These are phyloP conservation scores for Hawksworthiomyces lignivorus DNA, from an alignment of 2,329 filamentous ascomycete genomes.

Conservation along the genomic window DNA sequence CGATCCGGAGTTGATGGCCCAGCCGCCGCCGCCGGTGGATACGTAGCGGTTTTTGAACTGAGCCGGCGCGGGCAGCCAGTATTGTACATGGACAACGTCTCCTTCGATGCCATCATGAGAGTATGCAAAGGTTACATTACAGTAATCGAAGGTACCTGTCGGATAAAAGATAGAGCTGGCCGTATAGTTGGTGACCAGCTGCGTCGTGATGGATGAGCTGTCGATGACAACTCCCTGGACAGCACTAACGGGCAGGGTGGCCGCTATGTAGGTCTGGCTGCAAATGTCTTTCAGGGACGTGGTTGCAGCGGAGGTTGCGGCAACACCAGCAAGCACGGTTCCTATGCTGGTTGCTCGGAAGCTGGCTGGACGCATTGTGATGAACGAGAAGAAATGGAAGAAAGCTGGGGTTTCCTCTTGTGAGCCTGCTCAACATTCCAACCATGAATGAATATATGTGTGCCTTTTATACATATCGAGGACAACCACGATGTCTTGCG, in stretches of 20 bases:
- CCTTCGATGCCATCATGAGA: constrained; percentile 24
- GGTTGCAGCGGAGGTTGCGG: too few species aligned
- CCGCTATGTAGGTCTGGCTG: neutral
- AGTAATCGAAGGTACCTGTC: constrained; percentile 26
- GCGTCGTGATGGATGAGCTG: neutral
- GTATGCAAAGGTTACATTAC: constrained; percentile 30
- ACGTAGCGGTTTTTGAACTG: constrained; percentile 38
- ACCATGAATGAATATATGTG: too few species aligned
- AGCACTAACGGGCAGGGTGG: neutral
- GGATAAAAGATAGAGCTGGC: neutral
- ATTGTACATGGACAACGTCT: constrained; percentile 24
- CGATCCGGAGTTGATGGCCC: constrained; percentile 16
- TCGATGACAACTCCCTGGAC: constrained; percentile 1
- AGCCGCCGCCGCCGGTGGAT: constrained; percentile 37
- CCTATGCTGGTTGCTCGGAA: too few species aligned
- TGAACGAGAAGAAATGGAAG: too few species aligned
- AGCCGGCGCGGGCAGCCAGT: constrained; percentile 26
- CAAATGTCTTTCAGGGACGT: constrained; percentile 17
- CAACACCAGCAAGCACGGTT: too few species aligned
- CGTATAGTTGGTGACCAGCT: constrained; percentile 1
- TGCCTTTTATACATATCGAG: too few species aligned
- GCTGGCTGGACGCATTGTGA: too few species aligned
- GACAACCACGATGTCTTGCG: too few species aligned
- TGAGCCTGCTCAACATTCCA: too few species aligned
- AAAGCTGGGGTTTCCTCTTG: too few species aligned